Conservation (phyloP, 768 basidiomycete genomes). For the Hygrophorus russula region DNA sequence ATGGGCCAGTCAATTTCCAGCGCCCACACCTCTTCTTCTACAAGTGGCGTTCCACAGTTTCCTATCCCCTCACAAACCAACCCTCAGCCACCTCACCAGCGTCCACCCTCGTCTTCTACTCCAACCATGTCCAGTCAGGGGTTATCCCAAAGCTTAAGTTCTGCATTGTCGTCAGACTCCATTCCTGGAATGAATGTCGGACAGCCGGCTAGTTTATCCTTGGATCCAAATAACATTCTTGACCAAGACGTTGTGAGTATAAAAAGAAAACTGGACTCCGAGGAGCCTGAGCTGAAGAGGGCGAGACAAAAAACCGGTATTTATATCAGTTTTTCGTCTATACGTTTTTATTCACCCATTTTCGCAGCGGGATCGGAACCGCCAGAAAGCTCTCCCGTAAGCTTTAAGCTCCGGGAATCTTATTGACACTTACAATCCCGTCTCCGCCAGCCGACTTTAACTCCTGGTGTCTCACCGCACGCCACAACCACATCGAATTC, state of each 20-base stretch:
- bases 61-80: constrained; percentile 1
- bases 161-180: constrained; percentile 7
- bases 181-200: constrained; percentile 7
- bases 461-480: not conserved
- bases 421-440: constrained; percentile 15
- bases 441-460: not conserved
- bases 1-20: not conserved
- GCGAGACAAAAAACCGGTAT: constrained; percentile 63
- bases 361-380: constrained; percentile 26
- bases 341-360: not conserved
- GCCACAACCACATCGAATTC: constrained; percentile 13
- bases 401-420: constrained; percentile 24
- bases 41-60: constrained; percentile 1
- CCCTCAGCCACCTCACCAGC: constrained; percentile 7
- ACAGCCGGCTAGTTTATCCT: constrained; percentile 1
- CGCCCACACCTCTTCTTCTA: not conserved
- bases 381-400: constrained; percentile 33
- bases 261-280: constrained; percentile 63
- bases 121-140: constrained; percentile 15
- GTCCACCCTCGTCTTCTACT: constrained; percentile 19
- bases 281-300: constrained; percentile 59
- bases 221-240: constrained; percentile 28
- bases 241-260: constrained; percentile 55
- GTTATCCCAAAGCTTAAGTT: constrained; percentile 10
- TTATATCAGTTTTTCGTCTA: not conserved